Percentiles rank a stretch among this genome's conserved stretches.
Evolutionary conservation across 331 rosid genomes (phyloP).

Genomic region (Ulmus americana): DNA sequence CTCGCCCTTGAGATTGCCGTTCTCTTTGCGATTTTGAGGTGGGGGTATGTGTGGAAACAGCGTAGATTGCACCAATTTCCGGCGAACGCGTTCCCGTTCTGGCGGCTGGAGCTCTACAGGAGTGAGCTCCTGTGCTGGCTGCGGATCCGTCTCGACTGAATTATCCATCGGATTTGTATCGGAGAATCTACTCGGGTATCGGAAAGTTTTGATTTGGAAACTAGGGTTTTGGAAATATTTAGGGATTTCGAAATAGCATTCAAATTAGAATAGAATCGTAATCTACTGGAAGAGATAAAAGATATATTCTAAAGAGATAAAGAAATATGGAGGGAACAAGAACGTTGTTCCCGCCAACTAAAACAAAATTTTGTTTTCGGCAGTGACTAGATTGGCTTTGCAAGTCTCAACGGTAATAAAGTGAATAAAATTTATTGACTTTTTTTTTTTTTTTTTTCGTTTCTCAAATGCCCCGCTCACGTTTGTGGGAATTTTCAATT

Average conservation of each 20-base stretch:
- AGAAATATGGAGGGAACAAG: constrained; percentile 49
- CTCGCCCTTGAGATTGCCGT: constrained; percentile 27
- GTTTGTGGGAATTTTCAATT: too few species aligned
- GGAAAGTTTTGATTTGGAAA: constrained; percentile 15
- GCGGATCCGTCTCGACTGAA: constrained; percentile 17
- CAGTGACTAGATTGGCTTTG: background rate
- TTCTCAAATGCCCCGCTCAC: background rate
- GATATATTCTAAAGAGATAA: background rate
- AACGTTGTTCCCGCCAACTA: constrained; percentile 47
- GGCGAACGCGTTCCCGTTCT: constrained; percentile 36
- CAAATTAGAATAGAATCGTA: background rate
- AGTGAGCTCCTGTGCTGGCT: constrained; percentile 25
- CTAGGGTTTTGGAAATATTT: constrained; percentile 17
- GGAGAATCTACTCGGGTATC: background rate
- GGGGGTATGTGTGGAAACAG: constrained; percentile 52
- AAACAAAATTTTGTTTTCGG: background rate
- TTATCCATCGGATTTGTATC: constrained; percentile 18
- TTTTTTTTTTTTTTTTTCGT: background rate
- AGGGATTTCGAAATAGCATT: constrained; percentile 8
- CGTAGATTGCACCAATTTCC: constrained; percentile 71
- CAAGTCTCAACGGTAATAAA: too few species aligned
- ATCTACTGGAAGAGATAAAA: background rate
- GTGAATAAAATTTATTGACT: background rate
- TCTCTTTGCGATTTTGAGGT: constrained; percentile 18
- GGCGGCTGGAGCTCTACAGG: constrained; percentile 26